phyloP scores from a whole-genome alignment of 495 filamentous ascomycete species.

The Neurospora sp. region DNA sequence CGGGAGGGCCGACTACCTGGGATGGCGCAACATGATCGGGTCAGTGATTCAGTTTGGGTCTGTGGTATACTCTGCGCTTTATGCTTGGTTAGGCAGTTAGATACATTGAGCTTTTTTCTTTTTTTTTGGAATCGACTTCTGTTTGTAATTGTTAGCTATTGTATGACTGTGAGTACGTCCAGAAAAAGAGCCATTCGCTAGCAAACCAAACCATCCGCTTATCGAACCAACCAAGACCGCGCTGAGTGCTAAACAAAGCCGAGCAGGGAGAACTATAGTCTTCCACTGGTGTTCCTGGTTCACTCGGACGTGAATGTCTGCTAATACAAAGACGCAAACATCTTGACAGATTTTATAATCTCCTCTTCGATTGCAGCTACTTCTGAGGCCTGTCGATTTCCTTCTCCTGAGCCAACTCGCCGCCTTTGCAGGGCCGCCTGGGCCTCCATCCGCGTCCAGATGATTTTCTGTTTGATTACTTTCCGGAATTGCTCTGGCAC shows the following conservation, averaged over 20 bases:
- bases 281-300: background rate
- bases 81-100: background rate
- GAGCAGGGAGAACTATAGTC: background rate
- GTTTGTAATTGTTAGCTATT: background rate
- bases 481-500: background rate
- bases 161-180: background rate
- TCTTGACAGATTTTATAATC: background rate
- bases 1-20: background rate
- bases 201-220: background rate
- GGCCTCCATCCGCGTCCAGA: background rate
- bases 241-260: background rate
- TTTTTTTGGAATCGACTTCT: background rate
- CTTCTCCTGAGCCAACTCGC: background rate
- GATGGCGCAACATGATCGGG: background rate
- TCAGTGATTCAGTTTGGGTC: background rate
- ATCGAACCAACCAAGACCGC: background rate
- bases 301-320: background rate
- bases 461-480: background rate
- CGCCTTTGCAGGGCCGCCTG: background rate
- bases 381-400: background rate
- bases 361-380: background rate
- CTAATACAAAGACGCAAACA: background rate
- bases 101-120: background rate
- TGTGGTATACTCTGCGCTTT: background rate
- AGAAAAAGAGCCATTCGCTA: background rate